These are phyloP conservation scores for Bauhinia variegata DNA, from an alignment of 306 rosid genomes.

Conservation along the genomic window DNA sequence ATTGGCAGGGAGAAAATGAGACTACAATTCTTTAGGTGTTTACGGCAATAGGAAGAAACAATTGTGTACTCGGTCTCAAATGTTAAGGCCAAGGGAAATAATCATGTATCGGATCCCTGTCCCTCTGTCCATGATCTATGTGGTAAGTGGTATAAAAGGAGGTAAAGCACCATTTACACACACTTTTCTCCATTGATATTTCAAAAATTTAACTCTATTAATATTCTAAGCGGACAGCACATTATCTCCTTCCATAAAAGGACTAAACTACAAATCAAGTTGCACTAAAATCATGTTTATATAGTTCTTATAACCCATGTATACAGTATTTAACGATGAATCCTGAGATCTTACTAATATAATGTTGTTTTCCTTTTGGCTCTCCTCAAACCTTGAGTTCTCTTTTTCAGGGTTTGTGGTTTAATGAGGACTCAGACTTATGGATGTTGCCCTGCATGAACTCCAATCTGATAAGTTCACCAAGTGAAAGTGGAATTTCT, in stretches of 20 bases:
- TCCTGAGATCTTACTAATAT: background rate
- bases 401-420: conserved; percentile 81
- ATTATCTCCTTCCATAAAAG: background rate
- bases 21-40: too few species aligned
- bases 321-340: background rate
- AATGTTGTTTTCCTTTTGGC: too few species aligned
- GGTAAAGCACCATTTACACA: conserved; percentile 12
- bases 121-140: background rate
- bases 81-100: conserved; percentile 10
- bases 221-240: background rate
- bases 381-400: conserved; percentile 34
- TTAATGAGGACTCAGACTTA: conserved; percentile 70
- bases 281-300: background rate
- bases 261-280: background rate
- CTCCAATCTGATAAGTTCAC: conserved; percentile 57
- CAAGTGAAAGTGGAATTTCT: conserved; percentile 57
- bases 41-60: background rate
- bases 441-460: conserved; percentile 98
- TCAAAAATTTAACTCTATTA: background rate
- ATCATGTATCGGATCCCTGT: background rate
- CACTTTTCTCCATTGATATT: conserved; percentile 8
- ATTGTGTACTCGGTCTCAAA: conserved; percentile 4
- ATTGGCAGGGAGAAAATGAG: too few species aligned
- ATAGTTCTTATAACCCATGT: background rate
- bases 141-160: conserved; percentile 2